Evolutionary conservation across 1,284 basidiomycete genomes (phyloP).

Genomic region (Heterobasidion parviporum): DNA sequence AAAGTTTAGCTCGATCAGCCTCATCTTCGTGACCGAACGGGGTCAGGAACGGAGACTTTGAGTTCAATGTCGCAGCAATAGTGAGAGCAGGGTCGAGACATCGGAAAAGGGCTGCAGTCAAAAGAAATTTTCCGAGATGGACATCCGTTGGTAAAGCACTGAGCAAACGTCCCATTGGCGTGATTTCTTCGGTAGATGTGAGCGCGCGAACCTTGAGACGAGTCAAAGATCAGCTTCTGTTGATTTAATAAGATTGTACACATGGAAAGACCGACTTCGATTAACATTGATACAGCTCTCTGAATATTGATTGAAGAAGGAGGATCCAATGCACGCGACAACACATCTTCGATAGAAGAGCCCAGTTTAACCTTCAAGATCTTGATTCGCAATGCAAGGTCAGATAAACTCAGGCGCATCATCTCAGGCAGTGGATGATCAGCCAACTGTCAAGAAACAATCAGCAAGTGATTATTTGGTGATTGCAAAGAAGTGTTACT

Average conservation of each 20-base stretch:
- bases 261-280: slow-evolving; percentile 56
- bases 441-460: slow-evolving; percentile 53
- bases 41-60: slow-evolving; percentile 88
- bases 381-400: slow-evolving; percentile 93
- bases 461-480: slow-evolving; percentile 14
- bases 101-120: slow-evolving; percentile 80
- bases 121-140: slow-evolving; percentile 91
- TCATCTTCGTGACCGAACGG: slow-evolving; percentile 87
- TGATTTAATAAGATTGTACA: background rate
- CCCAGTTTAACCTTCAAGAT: slow-evolving; percentile 92
- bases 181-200: slow-evolving; percentile 86
- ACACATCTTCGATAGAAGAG: slow-evolving; percentile 82
- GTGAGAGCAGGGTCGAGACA: slow-evolving; percentile 95
- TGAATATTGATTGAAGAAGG: slow-evolving; percentile 86
- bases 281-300: slow-evolving; percentile 82
- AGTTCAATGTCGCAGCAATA: slow-evolving; percentile 88
- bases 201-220: slow-evolving; percentile 72
- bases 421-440: slow-evolving; percentile 96
- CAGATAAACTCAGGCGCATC: slow-evolving; percentile 89
- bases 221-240: background rate
- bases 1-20: slow-evolving; percentile 78
- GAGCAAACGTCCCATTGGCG: slow-evolving; percentile 86
- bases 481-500: slow-evolving; percentile 24
- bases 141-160: slow-evolving; percentile 95
- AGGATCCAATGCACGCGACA: slow-evolving; percentile 86